phyloP scores from a whole-genome alignment of 2,329 filamentous ascomycete genomes.

The Berkeleyomyces basicola region DNA sequence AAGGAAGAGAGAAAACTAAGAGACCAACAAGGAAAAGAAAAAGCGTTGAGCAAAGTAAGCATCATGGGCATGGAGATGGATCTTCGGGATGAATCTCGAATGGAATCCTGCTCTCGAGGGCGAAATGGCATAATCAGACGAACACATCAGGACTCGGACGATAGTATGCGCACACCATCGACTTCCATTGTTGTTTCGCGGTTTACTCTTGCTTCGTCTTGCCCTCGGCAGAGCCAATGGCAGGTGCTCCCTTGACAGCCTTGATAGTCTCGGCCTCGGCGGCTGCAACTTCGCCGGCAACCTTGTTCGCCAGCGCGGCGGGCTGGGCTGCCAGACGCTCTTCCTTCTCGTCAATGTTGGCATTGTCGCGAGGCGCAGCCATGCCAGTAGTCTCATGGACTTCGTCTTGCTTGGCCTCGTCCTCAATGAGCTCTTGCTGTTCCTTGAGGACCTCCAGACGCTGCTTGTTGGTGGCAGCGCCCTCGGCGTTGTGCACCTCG shows the following conservation, averaged over 20 bases:
- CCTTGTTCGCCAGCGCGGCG: slow-evolving; percentile 34
- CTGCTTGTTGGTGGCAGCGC: slow-evolving; percentile 96
- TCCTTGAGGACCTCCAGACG: slow-evolving; percentile 95
- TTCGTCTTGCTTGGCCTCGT: slow-evolving; percentile 86
- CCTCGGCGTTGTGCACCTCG: slow-evolving; percentile 91
- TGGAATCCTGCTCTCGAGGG: neutral
- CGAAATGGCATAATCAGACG: neutral
- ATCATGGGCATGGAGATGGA: neutral
- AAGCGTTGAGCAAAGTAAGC: neutral
- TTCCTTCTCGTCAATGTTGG: slow-evolving; percentile 91
- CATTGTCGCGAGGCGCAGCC: slow-evolving; percentile 63
- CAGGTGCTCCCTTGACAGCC: slow-evolving; percentile 6
- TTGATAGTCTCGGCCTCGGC: slow-evolving; percentile 10
- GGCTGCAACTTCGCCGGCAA: slow-evolving; percentile 23
- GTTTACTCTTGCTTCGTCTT: slow-evolving; percentile 19
- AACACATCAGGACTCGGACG: neutral
- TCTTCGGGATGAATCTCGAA: neutral
- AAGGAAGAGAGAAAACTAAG: slow-evolving; percentile 4
- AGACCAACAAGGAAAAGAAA: slow-evolving; percentile 2
- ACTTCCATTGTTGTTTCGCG: slow-evolving; percentile 3
- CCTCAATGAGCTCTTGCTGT: slow-evolving; percentile 93
- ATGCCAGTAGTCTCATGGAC: slow-evolving; percentile 60
- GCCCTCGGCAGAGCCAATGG: slow-evolving; percentile 14
- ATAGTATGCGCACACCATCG: neutral
- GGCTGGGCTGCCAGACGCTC: slow-evolving; percentile 43